Base-by-base conservation (phyloP, 2,329 filamentous ascomycete genomes). In the Claviceps sp. region DNA sequence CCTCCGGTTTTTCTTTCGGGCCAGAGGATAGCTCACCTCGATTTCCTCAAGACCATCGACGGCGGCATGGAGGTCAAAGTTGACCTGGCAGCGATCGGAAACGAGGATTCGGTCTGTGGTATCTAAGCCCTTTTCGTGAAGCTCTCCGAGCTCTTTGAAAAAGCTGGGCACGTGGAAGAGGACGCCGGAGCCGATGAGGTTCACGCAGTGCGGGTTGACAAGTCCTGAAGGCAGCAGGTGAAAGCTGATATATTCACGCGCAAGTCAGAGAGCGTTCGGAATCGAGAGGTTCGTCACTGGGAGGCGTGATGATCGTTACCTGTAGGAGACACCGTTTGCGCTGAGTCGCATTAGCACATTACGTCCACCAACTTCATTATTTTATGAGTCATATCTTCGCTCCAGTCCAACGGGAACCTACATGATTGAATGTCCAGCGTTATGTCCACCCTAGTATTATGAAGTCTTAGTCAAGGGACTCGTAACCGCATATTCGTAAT, bases 151-250 rank as follows among this genome's bases (percentile, higher is more conserved):
- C 59, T 74, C 71, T 37, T 59, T 63, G 60, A 72, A 72, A 57
- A 73, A 73, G 42, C 59, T 65, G 7, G 64, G 64, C 45, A 58
- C 74, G 66, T 87, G 78, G 58, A 87, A 81, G 54, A 86, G 78
- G 42, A 79, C 76, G 47, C 74, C 84, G 48, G 82, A 84, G 54
- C 85, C 86, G 63, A 90, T 84, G 53, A 90, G 71, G 70, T 89
- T 90, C 60, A 80, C 74, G 45, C 64, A 86, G 44, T 72, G 71
- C 6, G 84, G 82, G 63, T 85, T 86, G 58, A 90, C 74, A 55
- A 90, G 76, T 54, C 86, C 86, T 52, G 80, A 85, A 24, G 82
- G 78, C 48, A 84, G 69, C 54, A 85, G 75, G 64, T 84, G 78
- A 57, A 79, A 78, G 66, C 75, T 76, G 70, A 55, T 38, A 4